Evolutionary conservation across 2,329 filamentous ascomycete species (phyloP).

Genomic region (Hypocrella siamensis): DNA sequence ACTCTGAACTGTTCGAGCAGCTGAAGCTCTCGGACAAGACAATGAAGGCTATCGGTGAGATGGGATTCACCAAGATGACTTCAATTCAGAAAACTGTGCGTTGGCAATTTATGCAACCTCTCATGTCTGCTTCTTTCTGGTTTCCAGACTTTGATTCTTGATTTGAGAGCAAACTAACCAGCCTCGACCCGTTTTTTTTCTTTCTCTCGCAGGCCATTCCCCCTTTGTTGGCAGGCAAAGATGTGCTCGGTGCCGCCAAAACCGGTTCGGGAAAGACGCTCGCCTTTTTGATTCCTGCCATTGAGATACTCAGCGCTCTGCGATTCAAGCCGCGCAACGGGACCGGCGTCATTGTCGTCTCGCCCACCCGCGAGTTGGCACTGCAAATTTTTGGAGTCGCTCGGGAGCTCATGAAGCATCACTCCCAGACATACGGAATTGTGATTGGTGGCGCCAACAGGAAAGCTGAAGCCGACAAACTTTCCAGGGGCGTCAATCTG

Average conservation of each 20-base stretch:
- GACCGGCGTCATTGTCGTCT: constrained; percentile 82
- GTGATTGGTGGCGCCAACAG: constrained; percentile 91
- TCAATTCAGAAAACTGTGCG: constrained; percentile 63
- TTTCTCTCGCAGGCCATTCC: constrained; percentile 46
- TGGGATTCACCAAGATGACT: constrained; percentile 93
- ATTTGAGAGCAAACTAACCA: no score
- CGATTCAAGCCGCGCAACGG: constrained; percentile 92
- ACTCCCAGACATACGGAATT: constrained; percentile 90
- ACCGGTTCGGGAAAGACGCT: constrained; percentile 93
- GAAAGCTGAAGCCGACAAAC: constrained; percentile 82
- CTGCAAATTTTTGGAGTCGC: constrained; percentile 95
- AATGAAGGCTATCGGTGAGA: constrained; percentile 71
- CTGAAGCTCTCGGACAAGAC: constrained; percentile 79
- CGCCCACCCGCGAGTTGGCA: constrained; percentile 83
- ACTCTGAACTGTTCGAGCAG: constrained; percentile 60
- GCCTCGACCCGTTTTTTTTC: no score
- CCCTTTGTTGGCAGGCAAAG: constrained; percentile 72
- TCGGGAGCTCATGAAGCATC: constrained; percentile 78
- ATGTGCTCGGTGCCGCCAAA: constrained; percentile 90
- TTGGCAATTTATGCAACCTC: background rate
- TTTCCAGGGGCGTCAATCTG: constrained; percentile 85
- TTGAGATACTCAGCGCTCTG: constrained; percentile 82
- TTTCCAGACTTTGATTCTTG: background rate
- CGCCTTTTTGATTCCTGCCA: constrained; percentile 82
- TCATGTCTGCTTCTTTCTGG: background rate